phyloP scores from a whole-genome alignment of 2,329 filamentous ascomycete genomes.

The Torrubiella hemipterigena region DNA sequence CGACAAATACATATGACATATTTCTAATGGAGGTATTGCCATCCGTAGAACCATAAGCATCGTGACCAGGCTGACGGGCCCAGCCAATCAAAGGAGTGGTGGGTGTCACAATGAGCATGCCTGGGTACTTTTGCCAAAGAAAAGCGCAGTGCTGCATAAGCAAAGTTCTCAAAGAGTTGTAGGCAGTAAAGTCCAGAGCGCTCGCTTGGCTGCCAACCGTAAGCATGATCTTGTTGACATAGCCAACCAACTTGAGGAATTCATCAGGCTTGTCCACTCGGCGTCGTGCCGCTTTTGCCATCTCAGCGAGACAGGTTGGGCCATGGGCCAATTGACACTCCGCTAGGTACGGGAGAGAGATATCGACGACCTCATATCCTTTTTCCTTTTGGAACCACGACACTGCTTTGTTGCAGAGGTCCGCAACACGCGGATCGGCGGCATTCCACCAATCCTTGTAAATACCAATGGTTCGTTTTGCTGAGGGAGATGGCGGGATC shows the following conservation, averaged over 20 bases:
- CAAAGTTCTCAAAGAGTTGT: constrained; percentile 60
- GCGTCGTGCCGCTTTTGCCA: constrained; percentile 34
- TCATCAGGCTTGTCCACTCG: constrained; percentile 30
- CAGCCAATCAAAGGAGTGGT: constrained; percentile 67
- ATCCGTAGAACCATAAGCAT: constrained; percentile 63
- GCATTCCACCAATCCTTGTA: constrained; percentile 37
- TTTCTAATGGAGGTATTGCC: constrained; percentile 59
- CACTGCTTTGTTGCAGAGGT: constrained; percentile 49
- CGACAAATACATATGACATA: constrained; percentile 79
- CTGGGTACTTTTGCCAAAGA: constrained; percentile 59
- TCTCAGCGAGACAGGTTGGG: constrained; percentile 65
- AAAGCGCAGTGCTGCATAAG: constrained; percentile 68
- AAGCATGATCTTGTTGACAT: constrained; percentile 60
- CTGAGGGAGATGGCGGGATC: constrained; percentile 24
- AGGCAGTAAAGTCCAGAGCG: constrained; percentile 58
- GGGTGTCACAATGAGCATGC: constrained; percentile 67
- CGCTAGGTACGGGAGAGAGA: constrained; percentile 52
- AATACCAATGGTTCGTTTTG: constrained; percentile 58
- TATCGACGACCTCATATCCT: constrained; percentile 40
- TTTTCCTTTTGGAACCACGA: constrained; percentile 40
- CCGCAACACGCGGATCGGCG: constrained; percentile 49
- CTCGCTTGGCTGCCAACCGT: constrained; percentile 51
- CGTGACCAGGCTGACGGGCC: constrained; percentile 46
- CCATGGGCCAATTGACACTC: constrained; percentile 69
- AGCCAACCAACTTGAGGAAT: constrained; percentile 44